Percentiles rank a stretch among this genome's conserved stretches.
Conservation (phyloP, 345 rosid genomes). For the Corchorus olitorius region DNA sequence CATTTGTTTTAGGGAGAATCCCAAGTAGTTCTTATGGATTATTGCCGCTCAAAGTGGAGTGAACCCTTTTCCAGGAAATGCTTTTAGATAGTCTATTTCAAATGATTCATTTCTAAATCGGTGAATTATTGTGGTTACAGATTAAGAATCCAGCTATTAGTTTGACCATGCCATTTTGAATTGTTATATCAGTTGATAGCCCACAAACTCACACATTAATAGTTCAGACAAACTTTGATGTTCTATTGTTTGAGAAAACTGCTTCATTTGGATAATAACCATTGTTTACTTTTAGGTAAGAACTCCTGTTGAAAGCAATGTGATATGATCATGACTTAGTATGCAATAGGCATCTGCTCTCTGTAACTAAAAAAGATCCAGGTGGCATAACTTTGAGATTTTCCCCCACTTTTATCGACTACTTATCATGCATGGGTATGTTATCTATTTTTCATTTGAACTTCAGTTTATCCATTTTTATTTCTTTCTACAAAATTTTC, state of each 20-base stretch:
- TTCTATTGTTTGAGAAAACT: neutral
- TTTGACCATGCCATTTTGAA: neutral
- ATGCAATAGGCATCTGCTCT: neutral
- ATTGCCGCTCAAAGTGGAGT: neutral
- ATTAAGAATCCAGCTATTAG: neutral
- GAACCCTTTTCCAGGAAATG: neutral
- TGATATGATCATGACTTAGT: neutral
- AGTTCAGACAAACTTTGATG: neutral
- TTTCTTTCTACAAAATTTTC: conserved; percentile 30
- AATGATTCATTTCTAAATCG: neutral
- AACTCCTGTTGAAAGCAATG: neutral
- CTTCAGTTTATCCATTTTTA: conserved; percentile 10
- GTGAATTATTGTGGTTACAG: neutral
- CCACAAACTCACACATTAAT: neutral
- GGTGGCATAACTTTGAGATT: neutral
- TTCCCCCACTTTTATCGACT: neutral
- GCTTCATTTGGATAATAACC: neutral
- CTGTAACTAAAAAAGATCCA: neutral
- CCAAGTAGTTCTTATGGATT: neutral
- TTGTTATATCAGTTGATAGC: neutral
- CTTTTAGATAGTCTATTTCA: neutral
- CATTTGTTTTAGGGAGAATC: neutral
- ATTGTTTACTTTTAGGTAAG: neutral
- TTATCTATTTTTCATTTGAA: neutral
- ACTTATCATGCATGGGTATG: neutral